phyloP scores from a whole-genome alignment of 2,329 filamentous ascomycete species.

The Mariannaea elegans region DNA sequence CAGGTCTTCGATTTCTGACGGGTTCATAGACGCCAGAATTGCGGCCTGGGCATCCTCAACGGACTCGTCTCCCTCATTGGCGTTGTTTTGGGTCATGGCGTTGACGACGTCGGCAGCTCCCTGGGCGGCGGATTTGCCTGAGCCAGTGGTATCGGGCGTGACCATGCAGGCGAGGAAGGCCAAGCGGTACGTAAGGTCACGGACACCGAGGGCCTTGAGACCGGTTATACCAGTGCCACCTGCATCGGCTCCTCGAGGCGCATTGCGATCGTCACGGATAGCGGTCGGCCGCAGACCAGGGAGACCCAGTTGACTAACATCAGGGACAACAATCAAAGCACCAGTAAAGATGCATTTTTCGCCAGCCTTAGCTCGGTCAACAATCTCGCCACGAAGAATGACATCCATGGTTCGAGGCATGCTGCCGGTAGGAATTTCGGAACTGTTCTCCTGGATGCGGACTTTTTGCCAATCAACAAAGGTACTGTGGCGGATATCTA shows the following conservation, averaged over 20 bases:
- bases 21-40: constrained; percentile 85
- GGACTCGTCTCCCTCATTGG: constrained; percentile 72
- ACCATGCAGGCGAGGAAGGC: constrained; percentile 99
- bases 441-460: constrained; percentile 96
- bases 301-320: constrained; percentile 92
- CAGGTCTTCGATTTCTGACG: constrained; percentile 89
- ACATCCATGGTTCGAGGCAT: constrained; percentile 99
- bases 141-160: constrained; percentile 83
- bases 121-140: constrained; percentile 74
- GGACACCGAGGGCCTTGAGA: constrained; percentile 90
- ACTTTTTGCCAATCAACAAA: constrained; percentile 99
- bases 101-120: constrained; percentile 82
- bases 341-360: constrained; percentile 99
- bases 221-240: constrained; percentile 88
- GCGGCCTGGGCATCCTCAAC: constrained; percentile 90
- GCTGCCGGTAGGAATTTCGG: constrained; percentile 96
- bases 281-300: constrained; percentile 86
- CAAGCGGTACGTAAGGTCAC: constrained; percentile 92
- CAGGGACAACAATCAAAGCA: constrained; percentile 93
- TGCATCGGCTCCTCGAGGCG: constrained; percentile 77
- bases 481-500: constrained; percentile 97
- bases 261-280: constrained; percentile 81
- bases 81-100: constrained; percentile 72
- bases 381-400: constrained; percentile 95
- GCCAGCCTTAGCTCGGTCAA: constrained; percentile 95